Conservation (phyloP, 768 basidiomycete species). For the Serendipita indica region DNA sequence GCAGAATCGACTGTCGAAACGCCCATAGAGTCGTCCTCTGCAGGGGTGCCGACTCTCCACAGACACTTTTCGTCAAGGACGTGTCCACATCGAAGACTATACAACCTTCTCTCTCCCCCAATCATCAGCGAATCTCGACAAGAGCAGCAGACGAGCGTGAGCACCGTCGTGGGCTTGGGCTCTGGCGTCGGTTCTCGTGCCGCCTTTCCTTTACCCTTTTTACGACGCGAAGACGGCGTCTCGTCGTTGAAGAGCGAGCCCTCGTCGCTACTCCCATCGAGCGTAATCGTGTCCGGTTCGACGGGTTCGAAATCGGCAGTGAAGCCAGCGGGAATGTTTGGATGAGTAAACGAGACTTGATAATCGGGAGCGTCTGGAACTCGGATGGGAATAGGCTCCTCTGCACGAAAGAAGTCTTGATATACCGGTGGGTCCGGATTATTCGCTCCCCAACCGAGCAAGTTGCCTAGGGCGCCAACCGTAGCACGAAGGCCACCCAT, state of each 20-base stretch:
- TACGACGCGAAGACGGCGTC: neutral
- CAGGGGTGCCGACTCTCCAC: neutral
- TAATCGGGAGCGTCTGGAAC: neutral
- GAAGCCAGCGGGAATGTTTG: neutral
- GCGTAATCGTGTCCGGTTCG: neutral
- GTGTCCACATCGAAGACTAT: neutral
- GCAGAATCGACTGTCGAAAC: neutral
- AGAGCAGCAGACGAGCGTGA: neutral
- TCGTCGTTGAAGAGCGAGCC: neutral
- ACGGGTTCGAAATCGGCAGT: neutral
- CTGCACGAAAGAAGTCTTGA: no score
- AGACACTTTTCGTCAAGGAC: neutral
- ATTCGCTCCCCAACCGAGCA: no score
- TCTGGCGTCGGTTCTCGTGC: neutral
- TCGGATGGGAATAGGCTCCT: neutral
- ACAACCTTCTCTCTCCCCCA: neutral
- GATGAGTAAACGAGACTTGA: neutral
- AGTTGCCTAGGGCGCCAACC: no score
- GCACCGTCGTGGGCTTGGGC: neutral
- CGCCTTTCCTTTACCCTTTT: neutral
- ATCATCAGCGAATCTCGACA: neutral
- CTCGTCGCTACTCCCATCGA: neutral
- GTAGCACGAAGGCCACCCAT: no score
- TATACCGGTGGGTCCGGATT: no score
- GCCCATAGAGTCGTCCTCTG: neutral